Evolutionary conservation across 2,329 filamentous ascomycete species (phyloP), one percentile per base, ranked within the genome.

Genomic region (Pleomassaria siparia): DNA sequence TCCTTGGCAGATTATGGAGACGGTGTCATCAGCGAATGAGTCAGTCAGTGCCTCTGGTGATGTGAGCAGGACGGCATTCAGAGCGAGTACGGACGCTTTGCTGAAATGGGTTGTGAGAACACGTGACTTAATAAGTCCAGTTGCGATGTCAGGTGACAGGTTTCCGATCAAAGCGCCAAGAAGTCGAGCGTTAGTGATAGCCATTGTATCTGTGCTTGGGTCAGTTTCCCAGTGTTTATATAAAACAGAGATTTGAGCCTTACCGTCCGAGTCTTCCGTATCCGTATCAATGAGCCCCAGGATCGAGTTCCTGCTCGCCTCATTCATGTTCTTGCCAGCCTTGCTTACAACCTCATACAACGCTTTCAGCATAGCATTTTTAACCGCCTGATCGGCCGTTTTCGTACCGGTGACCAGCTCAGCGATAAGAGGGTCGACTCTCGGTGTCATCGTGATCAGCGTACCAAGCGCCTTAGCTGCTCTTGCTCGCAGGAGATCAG

Each of bases 391-490:
- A 65, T 97, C 92, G 1, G 83, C 76, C 0, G 94, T 97, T 77
- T 92, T 96, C 21, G 91, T 94, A 39, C 94, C 94, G n/a, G 94
- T 88, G 16, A 97, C 91, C 40, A 99, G 80, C 73, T 99, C 94
- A 51, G 82, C 80, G 68, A 99, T 95, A 45, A 99, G 80, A 42
- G 95, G 94, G 71, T 99, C 95, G 20, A 99, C 89, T 64, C 95
- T 86, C 21, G 94, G 92, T 1, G 92, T 97, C 64, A 96, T 84
- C 51, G 91, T 96, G 75, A 99, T 99, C 51, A 99, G 75, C 9
- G 92, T 97, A 49, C 95, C 94, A 40, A 99, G 76, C 40, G 94
- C 94, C 74, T 94, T 95, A 29, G 94, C 94, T 43, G 95, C 94
- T 56, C 95, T 84, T 49, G 86, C 87, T 56, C 95, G 85, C 49